Base-by-base conservation (phyloP, 2,329 filamentous ascomycete genomes). In the Microthyrium microscopicum region DNA sequence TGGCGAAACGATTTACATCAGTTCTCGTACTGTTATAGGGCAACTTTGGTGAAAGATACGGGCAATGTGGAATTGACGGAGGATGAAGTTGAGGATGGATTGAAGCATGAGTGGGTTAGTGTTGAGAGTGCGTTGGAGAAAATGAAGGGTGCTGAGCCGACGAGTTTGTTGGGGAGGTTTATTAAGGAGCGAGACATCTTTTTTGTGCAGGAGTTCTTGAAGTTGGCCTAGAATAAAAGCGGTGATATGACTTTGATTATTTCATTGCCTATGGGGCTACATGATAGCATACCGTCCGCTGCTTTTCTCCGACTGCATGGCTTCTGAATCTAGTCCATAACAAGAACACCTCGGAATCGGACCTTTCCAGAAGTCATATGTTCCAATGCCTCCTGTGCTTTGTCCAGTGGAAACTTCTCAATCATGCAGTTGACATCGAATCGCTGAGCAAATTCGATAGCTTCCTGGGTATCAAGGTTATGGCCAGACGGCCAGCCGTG, bases 401-500 rank as follows among this genome's bases (percentile, higher is more conserved):
- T 55, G 18, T 61, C 57, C 13, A 69, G 50, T 4, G 61, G 59
- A 42, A 66, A 70, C 41, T 57, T 62, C 49, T 69, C 61, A 22
- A 68, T 47, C 59, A 67, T 53, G 43, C 64, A 68, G 21, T 67
- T 55, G 35, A 69, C 55, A 5, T 50, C 53, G 28, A 67, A 56
- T 16, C 51, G 45, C 39, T 59, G 40, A 1, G 63, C 60, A 44
- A 69, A 65, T 4, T 49, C 51, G 37, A 69, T 65, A 2, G 64
- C 58, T 39, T 70, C 66, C 42, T 69, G 64, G 5, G 49, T 52
- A 40, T 70, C 66, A 11, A 60, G 47, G 2, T 62, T 58, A 39
- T 69, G 64, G 4, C 66, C 66, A 8, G 53, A 55, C 0, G 65
- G 66, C 66, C 66, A 70, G 8, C 58, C 61, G 26, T 58, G 55